Evolutionary conservation across 805 yeast genomes (phyloP), one percentile per base, ranked within the genome.

Genomic region (Monosporozyma aerobia): DNA sequence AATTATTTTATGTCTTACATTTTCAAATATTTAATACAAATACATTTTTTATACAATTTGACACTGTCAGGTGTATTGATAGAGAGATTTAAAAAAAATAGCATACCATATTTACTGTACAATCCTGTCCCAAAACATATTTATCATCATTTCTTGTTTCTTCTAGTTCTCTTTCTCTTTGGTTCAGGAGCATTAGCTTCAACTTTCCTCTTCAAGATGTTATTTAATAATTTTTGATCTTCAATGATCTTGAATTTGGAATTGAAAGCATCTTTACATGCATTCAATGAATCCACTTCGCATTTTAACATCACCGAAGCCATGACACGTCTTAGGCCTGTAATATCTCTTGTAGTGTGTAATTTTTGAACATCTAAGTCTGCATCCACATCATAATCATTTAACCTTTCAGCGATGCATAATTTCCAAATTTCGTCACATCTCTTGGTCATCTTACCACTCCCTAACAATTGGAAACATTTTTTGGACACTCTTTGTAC

Each of bases 151-250:
- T 37, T 25, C 37, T 47, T 37, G 30, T 29, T 29, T 44, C 33
- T 50, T 30, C 29, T 50, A 16, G 19, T 10, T 37, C 41, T 49
- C 27, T 48, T 54, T 9, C 46, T 53, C 35, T 29, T 39, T 25
- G 39, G 29, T 44, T 47, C 50, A n/a, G 30, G 32, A 1, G 43
- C 44, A 6, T 32, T 13, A 2, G 14, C 25, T 1, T 35, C 41
- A 3, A 29, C 14, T 52, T 73, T 75, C 57, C 82, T 75, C 62
- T 84, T 85, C 54, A 80, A 55, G 27, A 85, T 76, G 60, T 82
- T 82, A 51, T 79, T 74, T 47, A 82, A 64, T 45, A 85, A 63
- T 63, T 82, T 83, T 1, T 73, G 78, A 67, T 85, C 90, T 5
- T 77, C 79, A 35, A 85, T 77, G 32, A 77, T 54, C 50, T 67